Conservation (phyloP, 2,329 filamentous ascomycete genomes). For the Botrytis hyacinthi region DNA sequence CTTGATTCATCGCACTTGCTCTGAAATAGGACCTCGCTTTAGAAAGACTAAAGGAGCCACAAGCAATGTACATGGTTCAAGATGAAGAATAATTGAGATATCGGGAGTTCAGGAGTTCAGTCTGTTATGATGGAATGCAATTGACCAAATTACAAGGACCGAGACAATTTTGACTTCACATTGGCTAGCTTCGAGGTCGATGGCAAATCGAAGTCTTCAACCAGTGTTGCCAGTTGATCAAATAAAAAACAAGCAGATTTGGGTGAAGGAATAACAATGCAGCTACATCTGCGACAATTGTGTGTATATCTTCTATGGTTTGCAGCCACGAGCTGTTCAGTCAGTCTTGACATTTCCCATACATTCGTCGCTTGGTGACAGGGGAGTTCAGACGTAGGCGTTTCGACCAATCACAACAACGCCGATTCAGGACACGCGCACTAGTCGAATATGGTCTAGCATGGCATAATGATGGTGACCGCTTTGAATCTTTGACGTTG, state of each 20-base stretch:
- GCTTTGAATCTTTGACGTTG: not conserved
- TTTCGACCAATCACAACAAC: slow-evolving; percentile 12
- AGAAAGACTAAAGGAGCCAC: not conserved
- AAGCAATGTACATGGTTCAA: not conserved
- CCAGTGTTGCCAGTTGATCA: not conserved
- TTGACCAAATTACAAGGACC: no score
- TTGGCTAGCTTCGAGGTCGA: not conserved
- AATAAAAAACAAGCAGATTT: not conserved
- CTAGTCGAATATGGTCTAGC: not conserved
- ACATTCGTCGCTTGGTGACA: not conserved
- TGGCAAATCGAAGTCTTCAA: not conserved
- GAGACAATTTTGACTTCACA: not conserved
- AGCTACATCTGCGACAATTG: not conserved
- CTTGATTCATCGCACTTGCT: not conserved
- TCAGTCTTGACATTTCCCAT: not conserved
- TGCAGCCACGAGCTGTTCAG: not conserved
- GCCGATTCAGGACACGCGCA: slow-evolving; percentile 3
- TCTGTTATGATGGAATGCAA: no score
- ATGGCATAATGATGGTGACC: not conserved
- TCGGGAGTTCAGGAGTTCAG: no score
- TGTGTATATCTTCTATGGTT: not conserved
- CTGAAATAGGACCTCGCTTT: not conserved
- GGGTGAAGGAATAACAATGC: not conserved
- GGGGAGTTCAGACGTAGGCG: not conserved
- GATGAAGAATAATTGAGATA: not conserved